These are phyloP conservation scores for Pseudohalonectria lignicola DNA, from an alignment of 2,329 filamentous ascomycete genomes.

Conservation along the genomic window DNA sequence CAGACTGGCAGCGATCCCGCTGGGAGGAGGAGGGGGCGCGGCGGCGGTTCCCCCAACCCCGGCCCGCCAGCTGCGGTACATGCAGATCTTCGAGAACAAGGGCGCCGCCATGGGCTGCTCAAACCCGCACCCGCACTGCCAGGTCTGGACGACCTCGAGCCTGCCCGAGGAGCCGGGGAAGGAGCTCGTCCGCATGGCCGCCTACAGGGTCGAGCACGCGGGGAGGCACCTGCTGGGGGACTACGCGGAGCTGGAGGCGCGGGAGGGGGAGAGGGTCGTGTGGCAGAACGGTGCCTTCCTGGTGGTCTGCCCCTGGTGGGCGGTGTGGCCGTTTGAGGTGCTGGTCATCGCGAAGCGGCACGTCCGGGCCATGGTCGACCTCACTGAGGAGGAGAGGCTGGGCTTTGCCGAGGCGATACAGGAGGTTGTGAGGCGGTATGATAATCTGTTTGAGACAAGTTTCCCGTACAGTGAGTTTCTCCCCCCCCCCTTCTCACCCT, in stretches of 20 bases:
- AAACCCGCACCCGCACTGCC: constrained; percentile 94
- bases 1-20: too few relatives aligned
- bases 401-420: constrained; percentile 75
- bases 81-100: constrained; percentile 99
- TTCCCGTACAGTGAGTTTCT: constrained; percentile 75
- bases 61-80: constrained; percentile 76
- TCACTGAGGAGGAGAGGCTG: constrained; percentile 58
- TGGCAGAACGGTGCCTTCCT: constrained; percentile 81
- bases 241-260: constrained; percentile 72
- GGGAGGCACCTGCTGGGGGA: constrained; percentile 73
- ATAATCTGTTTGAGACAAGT: constrained; percentile 92
- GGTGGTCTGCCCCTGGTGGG: constrained; percentile 95
- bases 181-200: constrained; percentile 67
- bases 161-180: constrained; percentile 80
- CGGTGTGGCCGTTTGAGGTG: constrained; percentile 92
- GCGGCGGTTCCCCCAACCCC: constrained; percentile 35
- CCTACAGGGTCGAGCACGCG: constrained; percentile 62
- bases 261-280: constrained; percentile 75
- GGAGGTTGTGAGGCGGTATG: constrained; percentile 82
- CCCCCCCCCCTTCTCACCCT: neutral
- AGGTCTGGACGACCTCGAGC: constrained; percentile 89
- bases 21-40: too few relatives aligned
- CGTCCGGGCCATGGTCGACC: constrained; percentile 73
- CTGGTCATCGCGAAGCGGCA: constrained; percentile 80
- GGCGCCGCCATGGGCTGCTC: constrained; percentile 97